phyloP scores from a whole-genome alignment of 768 basidiomycete species.

The Suillus hirtellus region DNA sequence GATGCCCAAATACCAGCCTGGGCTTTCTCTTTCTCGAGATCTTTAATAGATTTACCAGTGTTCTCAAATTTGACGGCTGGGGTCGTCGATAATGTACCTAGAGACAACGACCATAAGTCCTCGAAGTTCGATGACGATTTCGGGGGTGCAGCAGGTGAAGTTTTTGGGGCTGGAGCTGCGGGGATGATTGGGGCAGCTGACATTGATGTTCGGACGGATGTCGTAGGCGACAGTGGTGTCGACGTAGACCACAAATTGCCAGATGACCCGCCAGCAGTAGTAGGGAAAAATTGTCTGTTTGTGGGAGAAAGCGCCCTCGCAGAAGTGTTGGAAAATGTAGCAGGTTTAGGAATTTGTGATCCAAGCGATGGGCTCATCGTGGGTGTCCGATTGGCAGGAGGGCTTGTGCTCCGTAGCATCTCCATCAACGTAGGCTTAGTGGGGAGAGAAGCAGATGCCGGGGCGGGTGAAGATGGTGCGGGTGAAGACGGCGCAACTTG shows the following conservation, averaged over 20 bases:
- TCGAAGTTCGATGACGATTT: constrained; percentile 69
- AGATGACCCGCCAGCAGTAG: constrained; percentile 22
- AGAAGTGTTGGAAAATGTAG: constrained; percentile 21
- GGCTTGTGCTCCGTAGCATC: constrained; percentile 40
- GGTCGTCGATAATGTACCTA: constrained; percentile 46
- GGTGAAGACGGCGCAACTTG: constrained; percentile 59
- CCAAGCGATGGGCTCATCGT: constrained; percentile 13
- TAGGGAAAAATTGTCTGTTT: constrained; percentile 21
- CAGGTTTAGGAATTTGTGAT: constrained; percentile 18
- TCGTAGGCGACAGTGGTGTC: constrained; percentile 29
- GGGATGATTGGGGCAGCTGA: constrained; percentile 19
- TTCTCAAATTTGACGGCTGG: constrained; percentile 37
- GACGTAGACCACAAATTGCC: constrained; percentile 26
- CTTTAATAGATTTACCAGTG: constrained; percentile 78
- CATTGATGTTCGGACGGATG: constrained; percentile 15
- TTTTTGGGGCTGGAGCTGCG: constrained; percentile 21
- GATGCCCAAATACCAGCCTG: constrained; percentile 76
- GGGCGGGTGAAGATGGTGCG: constrained; percentile 23
- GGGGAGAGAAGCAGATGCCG: constrained; percentile 32
- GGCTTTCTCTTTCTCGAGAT: constrained; percentile 86
- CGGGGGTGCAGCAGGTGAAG: constrained; percentile 34
- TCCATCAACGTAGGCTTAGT: constrained; percentile 48
- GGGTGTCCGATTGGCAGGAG: constrained; percentile 26
- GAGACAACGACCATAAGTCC: constrained; percentile 84
- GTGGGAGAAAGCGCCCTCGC: constrained; percentile 30